phyloP scores from a whole-genome alignment of 2,329 filamentous ascomycete species.

The Diaporthe citri region DNA sequence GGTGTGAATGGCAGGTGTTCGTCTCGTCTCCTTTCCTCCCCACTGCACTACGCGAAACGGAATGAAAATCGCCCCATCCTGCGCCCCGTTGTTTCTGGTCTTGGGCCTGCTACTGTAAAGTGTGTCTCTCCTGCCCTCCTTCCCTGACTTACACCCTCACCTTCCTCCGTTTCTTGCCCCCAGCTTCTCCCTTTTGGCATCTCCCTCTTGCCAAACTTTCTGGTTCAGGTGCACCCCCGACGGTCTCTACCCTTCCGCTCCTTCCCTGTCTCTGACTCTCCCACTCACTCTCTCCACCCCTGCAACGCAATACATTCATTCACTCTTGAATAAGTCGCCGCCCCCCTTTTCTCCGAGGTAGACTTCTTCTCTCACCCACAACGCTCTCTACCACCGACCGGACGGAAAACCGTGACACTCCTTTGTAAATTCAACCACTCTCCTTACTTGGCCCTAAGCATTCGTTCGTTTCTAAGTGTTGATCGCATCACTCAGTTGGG shows the following conservation, averaged over 20 bases:
- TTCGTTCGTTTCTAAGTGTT: slow-evolving; percentile 39
- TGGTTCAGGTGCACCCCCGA: slow-evolving; percentile 2
- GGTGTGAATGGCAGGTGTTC: slow-evolving; percentile 34
- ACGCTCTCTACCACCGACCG: slow-evolving; percentile 36
- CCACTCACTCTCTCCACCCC: not conserved
- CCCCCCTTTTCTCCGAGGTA: slow-evolving; percentile 34
- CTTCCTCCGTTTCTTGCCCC: slow-evolving; percentile 26
- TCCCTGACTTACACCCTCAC: slow-evolving; percentile 31
- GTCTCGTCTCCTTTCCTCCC: slow-evolving; percentile 34
- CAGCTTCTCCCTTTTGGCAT: slow-evolving; percentile 33
- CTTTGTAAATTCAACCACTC: slow-evolving; percentile 28
- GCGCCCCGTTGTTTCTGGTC: slow-evolving; percentile 29
- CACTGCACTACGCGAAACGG: slow-evolving; percentile 39
- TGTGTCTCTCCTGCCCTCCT: slow-evolving; percentile 34
- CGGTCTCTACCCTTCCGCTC: slow-evolving; percentile 26
- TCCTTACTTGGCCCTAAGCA: slow-evolving; percentile 30
- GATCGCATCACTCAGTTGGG: slow-evolving; percentile 40
- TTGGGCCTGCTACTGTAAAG: slow-evolving; percentile 22
- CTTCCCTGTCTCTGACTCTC: slow-evolving; percentile 19
- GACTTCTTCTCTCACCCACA: slow-evolving; percentile 35
- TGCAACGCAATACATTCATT: slow-evolving; percentile 9
- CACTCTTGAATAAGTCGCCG: slow-evolving; percentile 25
- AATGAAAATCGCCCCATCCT: slow-evolving; percentile 30
- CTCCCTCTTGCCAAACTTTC: slow-evolving; percentile 26
- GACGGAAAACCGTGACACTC: slow-evolving; percentile 33